A percentile compares a stretch with the other conserved stretches of the same genome.
Conservation (phyloP, 2,329 filamentous ascomycete genomes). For the Penicillium thymicola region DNA sequence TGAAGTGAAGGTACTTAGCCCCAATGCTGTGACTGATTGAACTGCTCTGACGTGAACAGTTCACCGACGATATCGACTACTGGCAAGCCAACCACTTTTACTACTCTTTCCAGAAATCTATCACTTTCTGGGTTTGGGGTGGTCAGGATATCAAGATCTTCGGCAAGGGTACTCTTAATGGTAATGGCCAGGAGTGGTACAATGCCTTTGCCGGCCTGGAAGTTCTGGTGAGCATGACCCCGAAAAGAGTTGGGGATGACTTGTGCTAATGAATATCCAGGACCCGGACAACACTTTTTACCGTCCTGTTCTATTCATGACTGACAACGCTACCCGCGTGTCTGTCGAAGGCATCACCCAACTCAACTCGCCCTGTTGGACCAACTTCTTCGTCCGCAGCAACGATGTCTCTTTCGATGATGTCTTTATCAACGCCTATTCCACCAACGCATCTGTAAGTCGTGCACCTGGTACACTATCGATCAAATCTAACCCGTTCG, state of each 20-base stretch:
- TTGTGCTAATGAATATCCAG: conserved; percentile 17
- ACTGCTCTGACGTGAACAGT: conserved; percentile 27
- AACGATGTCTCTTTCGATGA: conserved; percentile 55
- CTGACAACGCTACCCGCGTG: conserved; percentile 59
- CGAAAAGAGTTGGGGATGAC: no score
- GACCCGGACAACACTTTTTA: conserved; percentile 56
- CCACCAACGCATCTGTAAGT: conserved; percentile 44
- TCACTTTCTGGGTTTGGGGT: conserved; percentile 64
- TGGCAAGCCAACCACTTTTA: conserved; percentile 53
- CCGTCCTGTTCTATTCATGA: conserved; percentile 59
- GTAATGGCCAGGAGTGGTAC: conserved; percentile 54
- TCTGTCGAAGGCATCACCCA: conserved; percentile 57
- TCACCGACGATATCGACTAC: conserved; percentile 48
- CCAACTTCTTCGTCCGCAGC: conserved; percentile 59
- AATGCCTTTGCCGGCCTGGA: conserved; percentile 47
- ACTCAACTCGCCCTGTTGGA: conserved; percentile 62
- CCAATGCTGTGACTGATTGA: not conserved
- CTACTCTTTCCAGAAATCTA: conserved; percentile 52
- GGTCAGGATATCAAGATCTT: conserved; percentile 60
- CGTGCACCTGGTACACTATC: not conserved
- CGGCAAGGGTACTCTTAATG: conserved; percentile 56
- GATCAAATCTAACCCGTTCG: conserved; percentile 9
- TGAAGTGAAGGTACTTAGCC: conserved; percentile 45
- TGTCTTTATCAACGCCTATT: conserved; percentile 54
- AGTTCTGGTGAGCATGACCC: conserved; percentile 27